Evolutionary conservation across 352 stramenopile genomes (phyloP).

Genomic region (Pythium phragmitis): DNA sequence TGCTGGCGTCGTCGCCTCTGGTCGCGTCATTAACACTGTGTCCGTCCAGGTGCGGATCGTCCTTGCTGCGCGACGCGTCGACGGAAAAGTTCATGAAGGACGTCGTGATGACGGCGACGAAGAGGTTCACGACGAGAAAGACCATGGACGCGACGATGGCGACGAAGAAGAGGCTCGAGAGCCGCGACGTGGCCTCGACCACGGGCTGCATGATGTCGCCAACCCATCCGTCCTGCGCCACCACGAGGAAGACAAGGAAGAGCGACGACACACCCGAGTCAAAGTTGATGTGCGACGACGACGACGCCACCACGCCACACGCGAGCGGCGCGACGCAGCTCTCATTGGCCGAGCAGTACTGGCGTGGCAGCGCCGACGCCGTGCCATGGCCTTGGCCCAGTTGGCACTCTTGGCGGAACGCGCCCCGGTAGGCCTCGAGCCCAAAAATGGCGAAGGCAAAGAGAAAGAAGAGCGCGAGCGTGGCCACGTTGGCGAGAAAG

Average conservation of each 20-base stretch:
- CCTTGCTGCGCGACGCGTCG: slow-evolving; percentile 23
- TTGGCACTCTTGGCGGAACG: slow-evolving; percentile 54
- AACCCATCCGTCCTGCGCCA: slow-evolving; percentile 78
- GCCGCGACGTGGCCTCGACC: slow-evolving; percentile 54
- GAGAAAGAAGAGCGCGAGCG: slow-evolving; percentile 70
- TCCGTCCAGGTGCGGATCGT: not conserved
- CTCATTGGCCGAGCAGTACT: slow-evolving; percentile 49
- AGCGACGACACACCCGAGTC: slow-evolving; percentile 64
- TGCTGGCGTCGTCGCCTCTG: slow-evolving; percentile 26
- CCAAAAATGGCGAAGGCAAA: slow-evolving; percentile 80
- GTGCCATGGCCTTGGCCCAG: not conserved
- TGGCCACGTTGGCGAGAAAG: slow-evolving; percentile 74
- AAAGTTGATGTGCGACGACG: slow-evolving; percentile 66
- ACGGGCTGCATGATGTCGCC: slow-evolving; percentile 78
- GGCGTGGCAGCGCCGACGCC: slow-evolving; percentile 35
- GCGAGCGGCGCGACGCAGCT: slow-evolving; percentile 31
- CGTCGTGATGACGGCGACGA: slow-evolving; percentile 82
- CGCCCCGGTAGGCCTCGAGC: slow-evolving; percentile 59
- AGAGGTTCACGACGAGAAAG: slow-evolving; percentile 81
- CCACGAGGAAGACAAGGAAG: slow-evolving; percentile 79
- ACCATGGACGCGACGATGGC: slow-evolving; percentile 75
- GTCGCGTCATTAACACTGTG: slow-evolving; percentile 2
- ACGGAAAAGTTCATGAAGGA: slow-evolving; percentile 83
- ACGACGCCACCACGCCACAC: slow-evolving; percentile 33
- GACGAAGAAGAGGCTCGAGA: slow-evolving; percentile 66